Percentiles rank a stretch among this genome's conserved stretches.
phyloP scores from a whole-genome alignment of 345 rosid genomes.

The Citropsis articulata region DNA sequence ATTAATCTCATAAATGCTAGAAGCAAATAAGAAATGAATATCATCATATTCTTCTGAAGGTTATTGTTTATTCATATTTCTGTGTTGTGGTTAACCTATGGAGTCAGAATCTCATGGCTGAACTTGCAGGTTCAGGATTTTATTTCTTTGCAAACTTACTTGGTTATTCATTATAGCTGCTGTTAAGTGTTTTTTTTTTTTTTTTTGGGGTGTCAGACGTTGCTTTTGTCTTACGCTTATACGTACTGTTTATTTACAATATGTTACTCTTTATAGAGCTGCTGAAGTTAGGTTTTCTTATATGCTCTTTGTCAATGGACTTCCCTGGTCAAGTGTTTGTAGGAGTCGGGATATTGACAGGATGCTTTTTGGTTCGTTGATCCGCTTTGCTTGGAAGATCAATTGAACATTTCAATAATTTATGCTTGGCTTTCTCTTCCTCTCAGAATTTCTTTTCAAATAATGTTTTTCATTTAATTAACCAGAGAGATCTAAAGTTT shows the following conservation, averaged over 20 bases:
- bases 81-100: background rate
- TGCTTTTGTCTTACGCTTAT: background rate
- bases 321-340: background rate
- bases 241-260: background rate
- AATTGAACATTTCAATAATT: background rate
- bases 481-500: constrained; percentile 3
- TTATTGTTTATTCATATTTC: background rate
- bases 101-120: background rate
- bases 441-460: background rate
- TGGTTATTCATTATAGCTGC: background rate
- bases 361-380: background rate
- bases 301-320: background rate
- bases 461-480: background rate
- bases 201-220: background rate
- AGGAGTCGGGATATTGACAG: background rate
- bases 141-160: background rate
- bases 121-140: background rate
- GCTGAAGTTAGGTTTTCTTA: background rate
- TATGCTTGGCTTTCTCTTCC: background rate
- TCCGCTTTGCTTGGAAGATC: background rate
- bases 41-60: background rate
- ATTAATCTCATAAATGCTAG: background rate
- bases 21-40: background rate
- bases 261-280: background rate
- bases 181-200: background rate